Percentiles rank a stretch among this genome's conserved stretches.
phyloP scores from a whole-genome alignment of 768 basidiomycete species.

The Phylloporus arenicola region DNA sequence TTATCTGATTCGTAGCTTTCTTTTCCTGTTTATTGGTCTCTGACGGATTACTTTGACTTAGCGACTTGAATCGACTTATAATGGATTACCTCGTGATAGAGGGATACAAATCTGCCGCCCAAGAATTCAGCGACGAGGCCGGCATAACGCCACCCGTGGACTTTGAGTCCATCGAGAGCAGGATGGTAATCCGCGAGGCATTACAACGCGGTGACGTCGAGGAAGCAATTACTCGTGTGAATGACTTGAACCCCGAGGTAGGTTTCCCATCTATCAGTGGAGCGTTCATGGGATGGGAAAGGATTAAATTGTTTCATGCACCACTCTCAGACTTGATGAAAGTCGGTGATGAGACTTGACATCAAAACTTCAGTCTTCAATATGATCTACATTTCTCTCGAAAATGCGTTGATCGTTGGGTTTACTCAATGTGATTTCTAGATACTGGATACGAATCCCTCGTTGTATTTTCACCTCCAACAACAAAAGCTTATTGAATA shows the following conservation, averaged over 20 bases:
- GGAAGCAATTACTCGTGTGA: conserved; percentile 91
- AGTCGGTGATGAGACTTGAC: conserved; percentile 79
- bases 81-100: conserved; percentile 99
- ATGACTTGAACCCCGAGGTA: conserved; percentile 96
- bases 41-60: conserved; percentile 35
- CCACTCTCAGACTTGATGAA: conserved; percentile 81
- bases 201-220: conserved; percentile 92
- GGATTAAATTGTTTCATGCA: conserved; percentile 97
- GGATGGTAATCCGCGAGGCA: conserved; percentile 92
- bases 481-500: conserved; percentile 94
- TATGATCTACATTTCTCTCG: conserved; percentile 52
- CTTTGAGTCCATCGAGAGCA: conserved; percentile 86
- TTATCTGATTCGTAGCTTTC: conserved; percentile 63
- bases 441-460: conserved; percentile 96
- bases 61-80: conserved; percentile 89
- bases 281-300: conserved; percentile 30
- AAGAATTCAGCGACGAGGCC: conserved; percentile 90
- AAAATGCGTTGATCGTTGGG: background rate
- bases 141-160: conserved; percentile 72
- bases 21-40: conserved; percentile 14
- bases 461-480: conserved; percentile 90
- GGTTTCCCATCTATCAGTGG: conserved; percentile 29
- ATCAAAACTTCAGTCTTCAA: conserved; percentile 96
- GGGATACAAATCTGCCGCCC: conserved; percentile 93
- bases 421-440: conserved; percentile 33